A percentile compares a stretch with the other conserved stretches of the same genome.
phyloP scores from a whole-genome alignment of 2,329 filamentous ascomycete genomes.

The Eutypella sp. region DNA sequence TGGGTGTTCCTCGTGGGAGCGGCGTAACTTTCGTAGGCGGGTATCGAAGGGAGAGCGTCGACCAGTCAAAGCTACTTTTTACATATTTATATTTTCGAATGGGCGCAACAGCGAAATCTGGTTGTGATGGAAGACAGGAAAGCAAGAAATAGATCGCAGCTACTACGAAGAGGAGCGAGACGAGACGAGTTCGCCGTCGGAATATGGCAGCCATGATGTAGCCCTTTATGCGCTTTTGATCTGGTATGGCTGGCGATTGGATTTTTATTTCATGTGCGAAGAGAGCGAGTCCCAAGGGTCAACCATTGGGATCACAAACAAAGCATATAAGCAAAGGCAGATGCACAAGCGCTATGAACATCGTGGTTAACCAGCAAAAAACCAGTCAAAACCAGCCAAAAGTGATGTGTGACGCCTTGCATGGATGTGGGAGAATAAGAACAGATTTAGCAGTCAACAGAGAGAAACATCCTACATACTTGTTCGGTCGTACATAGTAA shows the following conservation, averaged over 20 bases:
- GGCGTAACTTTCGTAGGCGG: conserved; percentile 21
- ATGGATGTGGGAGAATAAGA: too few relatives aligned
- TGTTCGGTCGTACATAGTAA: too few relatives aligned
- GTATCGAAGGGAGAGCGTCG: conserved; percentile 18
- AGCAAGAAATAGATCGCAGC: conserved; percentile 20
- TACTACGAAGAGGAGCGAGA: conserved; percentile 11
- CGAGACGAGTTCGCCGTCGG: conserved; percentile 20
- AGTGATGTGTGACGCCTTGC: too few relatives aligned
- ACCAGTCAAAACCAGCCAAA: too few relatives aligned
- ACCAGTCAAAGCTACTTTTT: conserved; percentile 24
- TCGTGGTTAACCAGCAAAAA: too few relatives aligned
- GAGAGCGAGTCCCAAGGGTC: background rate
- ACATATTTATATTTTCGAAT: conserved; percentile 23
- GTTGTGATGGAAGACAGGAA: conserved; percentile 18
- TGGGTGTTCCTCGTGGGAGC: conserved; percentile 20
- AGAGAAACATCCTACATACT: too few relatives aligned
- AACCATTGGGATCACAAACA: background rate
- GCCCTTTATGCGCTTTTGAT: too few relatives aligned
- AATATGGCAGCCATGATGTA: conserved; percentile 18
- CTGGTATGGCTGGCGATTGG: too few relatives aligned
- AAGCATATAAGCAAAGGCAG: background rate
- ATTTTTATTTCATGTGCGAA: background rate
- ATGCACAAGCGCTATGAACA: background rate
- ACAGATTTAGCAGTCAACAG: too few relatives aligned
- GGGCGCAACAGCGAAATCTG: conserved; percentile 8